Evolutionary conservation across 1,284 basidiomycete genomes (phyloP).

Genomic region (Leucoagaricus sp.): DNA sequence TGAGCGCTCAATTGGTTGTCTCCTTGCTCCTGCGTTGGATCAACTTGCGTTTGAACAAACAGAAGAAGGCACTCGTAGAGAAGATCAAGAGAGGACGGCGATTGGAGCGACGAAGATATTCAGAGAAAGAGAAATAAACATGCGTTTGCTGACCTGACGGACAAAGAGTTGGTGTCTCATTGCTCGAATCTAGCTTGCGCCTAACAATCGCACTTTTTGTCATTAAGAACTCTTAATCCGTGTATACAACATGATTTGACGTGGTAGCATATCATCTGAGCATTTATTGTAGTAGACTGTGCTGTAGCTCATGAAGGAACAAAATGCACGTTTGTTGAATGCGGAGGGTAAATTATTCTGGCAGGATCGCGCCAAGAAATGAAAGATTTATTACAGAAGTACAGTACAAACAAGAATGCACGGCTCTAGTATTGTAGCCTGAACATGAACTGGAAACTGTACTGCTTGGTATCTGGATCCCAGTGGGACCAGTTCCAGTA

Average conservation of each 20-base stretch:
- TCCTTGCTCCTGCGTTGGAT: slow-evolving; percentile 55
- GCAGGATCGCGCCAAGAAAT: not conserved
- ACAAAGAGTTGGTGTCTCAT: slow-evolving; percentile 49
- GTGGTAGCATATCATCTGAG: not conserved
- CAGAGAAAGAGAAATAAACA: slow-evolving; percentile 55
- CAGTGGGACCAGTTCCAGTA: slow-evolving; percentile 97
- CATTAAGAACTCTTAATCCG: no score
- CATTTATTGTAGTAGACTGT: not conserved
- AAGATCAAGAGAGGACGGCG: slow-evolving; percentile 45
- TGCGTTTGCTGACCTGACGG: slow-evolving; percentile 66
- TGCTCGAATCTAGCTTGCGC: no score
- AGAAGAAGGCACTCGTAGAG: slow-evolving; percentile 46
- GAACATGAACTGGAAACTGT: slow-evolving; percentile 95
- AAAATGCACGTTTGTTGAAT: not conserved
- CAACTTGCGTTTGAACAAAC: slow-evolving; percentile 55
- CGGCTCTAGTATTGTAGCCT: slow-evolving; percentile 55
- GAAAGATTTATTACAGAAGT: slow-evolving; percentile 1
- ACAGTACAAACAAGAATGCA: slow-evolving; percentile 17
- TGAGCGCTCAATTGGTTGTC: slow-evolving; percentile 52
- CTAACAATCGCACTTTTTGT: no score
- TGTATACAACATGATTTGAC: slow-evolving; percentile 43
- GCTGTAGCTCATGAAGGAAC: not conserved
- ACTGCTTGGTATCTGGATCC: slow-evolving; percentile 96
- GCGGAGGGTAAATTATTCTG: not conserved
- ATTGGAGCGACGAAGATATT: slow-evolving; percentile 60